Conservation (phyloP, 345 rosid species). For the Trapa incisa region DNA sequence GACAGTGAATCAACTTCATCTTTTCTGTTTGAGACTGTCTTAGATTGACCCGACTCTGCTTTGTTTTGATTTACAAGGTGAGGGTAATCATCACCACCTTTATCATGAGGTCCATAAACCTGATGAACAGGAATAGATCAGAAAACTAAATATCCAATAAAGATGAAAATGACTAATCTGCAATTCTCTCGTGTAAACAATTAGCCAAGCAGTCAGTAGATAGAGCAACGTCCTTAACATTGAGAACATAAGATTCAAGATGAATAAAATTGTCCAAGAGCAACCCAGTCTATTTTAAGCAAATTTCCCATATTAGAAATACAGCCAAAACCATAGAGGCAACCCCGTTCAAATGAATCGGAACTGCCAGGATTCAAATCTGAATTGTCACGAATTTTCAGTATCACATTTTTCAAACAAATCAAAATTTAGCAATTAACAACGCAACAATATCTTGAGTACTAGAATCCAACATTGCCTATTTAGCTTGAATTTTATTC, state of each 20-base stretch:
- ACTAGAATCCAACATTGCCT: not conserved
- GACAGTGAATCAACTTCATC: conserved; percentile 26
- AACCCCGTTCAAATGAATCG: not conserved
- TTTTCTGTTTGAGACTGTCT: conserved; percentile 34
- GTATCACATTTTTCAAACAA: not conserved
- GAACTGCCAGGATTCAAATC: not conserved
- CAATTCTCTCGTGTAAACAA: no score
- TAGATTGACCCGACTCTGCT: conserved; percentile 19
- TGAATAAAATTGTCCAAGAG: not conserved
- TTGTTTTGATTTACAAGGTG: conserved; percentile 17
- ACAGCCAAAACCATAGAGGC: not conserved
- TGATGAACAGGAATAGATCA: conserved; percentile 9
- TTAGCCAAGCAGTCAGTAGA: not conserved
- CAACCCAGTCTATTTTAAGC: no score
- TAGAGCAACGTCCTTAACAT: not conserved
- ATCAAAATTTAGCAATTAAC: not conserved
- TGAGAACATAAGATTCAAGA: not conserved
- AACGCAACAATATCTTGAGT: not conserved
- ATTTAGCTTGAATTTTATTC: not conserved
- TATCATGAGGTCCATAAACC: conserved; percentile 29
- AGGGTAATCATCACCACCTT: conserved; percentile 22
- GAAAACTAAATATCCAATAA: not conserved
- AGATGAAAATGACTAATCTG: no score
- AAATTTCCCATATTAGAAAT: not conserved
- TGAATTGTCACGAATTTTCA: not conserved